Base-by-base conservation (phyloP, 2,329 filamentous ascomycete genomes). In the Penicillium nordicum region DNA sequence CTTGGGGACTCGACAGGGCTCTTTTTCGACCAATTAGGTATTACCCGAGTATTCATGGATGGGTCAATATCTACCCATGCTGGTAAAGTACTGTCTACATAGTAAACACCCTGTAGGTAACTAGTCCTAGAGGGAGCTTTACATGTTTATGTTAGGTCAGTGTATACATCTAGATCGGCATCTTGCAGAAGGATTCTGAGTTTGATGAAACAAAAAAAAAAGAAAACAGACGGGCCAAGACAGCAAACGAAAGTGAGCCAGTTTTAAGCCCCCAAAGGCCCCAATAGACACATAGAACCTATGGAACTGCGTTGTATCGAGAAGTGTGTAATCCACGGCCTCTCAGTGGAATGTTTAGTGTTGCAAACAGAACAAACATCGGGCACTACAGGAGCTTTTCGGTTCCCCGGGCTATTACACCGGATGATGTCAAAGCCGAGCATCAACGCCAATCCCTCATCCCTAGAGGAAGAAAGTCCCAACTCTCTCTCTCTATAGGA, bases 301-400 rank as follows among this genome's bases (percentile, higher is more conserved):
- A 23, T 27, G 27, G 32, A 29, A 38, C 10, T 25, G 45, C 30
- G 9, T 10, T 21, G n/a, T n/a, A 12, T 41, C 21, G 9, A 43
- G 2, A n/a, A 37, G 37, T 57, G 57, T 59, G 52, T 65, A 63
- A 64, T 64, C 8, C 23, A 41, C 32, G 34, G 36, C 43, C 40
- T 57, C 41, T 40, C 9, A 57, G 52, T 62, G 58, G 57, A 56
- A 46, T 46, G 29, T 18, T 40, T 51, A n/a, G n/a, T 5, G 5
- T 40, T 70, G 68, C 72, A 74, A 74, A 74, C 69, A 61, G 23
- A 58, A 55, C 72, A 74, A 74, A 74, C 72, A 65, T 56, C 53
- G 63, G 61, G 59, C 52, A 55, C 52, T 59, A 51, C 56, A 60
- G 61, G 53, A 59, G 53, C 50, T 65, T 60, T 60, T 63, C 57